Evolutionary conservation across 2,329 filamentous ascomycete species (phyloP), one percentile per base, ranked within the genome.

Genomic region (Neocucurbitaria cava): DNA sequence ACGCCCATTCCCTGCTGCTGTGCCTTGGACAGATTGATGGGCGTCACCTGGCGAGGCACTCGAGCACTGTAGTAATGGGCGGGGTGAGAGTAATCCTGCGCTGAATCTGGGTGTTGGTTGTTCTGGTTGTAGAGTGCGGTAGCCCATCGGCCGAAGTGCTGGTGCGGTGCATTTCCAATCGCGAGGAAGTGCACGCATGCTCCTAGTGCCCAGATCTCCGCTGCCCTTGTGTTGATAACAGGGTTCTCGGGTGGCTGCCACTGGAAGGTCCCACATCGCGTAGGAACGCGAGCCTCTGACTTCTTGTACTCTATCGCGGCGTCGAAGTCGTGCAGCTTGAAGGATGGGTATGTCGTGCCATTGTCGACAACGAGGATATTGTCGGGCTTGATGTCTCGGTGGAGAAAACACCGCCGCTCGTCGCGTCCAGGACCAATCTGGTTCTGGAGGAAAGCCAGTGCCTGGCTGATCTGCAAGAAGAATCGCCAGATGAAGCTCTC

Each of bases 191-290:
- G 64, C 2, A 75, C 55, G 33, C 65, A 64, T 20, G 72, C 68
- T 20, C 69, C 74, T 3, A 74, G 35, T 11, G 64, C 56, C 73
- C 72, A 76, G 4, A 72, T 54, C 8, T 75, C 72, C 8, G 68
- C 67, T 11, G 59, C 61, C 7, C 13, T 41, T 6, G 63, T 69
- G 21, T 70, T 68, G 53, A 72, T 66, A 2, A 46, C 24, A 4
- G 70, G 68, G 21, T 60, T 59, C 48, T 76, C 72, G 9, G 69
- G 73, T 11, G 70, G 68, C 41, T 72, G 66, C 64, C 63, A 72
- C 13, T 57, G 48, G 24, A 55, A 69, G 3, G 65, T 68, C 3
- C 68, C 69, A 21, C 48, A 60, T 20, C 38, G 36, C 4, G 57
- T 43, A 5, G 20, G 3, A 17, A 35, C 30, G 1, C 17, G n/a